These are phyloP conservation scores for Piromyces finnis DNA, from an alignment of 192 early-diverging fungal species.

Conservation along the genomic window DNA sequence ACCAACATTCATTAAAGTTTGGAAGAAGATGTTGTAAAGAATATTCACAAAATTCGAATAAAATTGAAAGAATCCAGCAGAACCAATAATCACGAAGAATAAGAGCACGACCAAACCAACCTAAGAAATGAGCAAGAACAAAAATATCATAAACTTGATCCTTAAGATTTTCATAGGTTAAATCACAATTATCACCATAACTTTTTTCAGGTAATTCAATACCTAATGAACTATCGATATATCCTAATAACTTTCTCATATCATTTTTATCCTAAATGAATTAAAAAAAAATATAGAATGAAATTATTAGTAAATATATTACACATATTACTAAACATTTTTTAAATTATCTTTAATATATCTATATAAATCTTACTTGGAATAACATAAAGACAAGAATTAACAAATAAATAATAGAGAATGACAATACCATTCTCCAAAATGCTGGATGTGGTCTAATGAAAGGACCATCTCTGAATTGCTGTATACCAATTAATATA, in stretches of 20 bases:
- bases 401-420: slow-evolving; percentile 77
- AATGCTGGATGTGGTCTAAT: slow-evolving; percentile 82
- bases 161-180: slow-evolving; percentile 56
- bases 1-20: slow-evolving; percentile 98
- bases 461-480: slow-evolving; percentile 88
- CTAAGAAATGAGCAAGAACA: slow-evolving; percentile 76
- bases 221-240: slow-evolving; percentile 65
- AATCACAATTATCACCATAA: slow-evolving; percentile 76
- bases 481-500: slow-evolving; percentile 65
- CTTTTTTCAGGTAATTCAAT: slow-evolving; percentile 71
- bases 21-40: slow-evolving; percentile 84
- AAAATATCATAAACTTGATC: slow-evolving; percentile 74
- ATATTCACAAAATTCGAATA: slow-evolving; percentile 94
- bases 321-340: no score
- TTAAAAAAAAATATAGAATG: not conserved
- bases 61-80: slow-evolving; percentile 87
- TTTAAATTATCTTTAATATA: no score
- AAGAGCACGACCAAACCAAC: slow-evolving; percentile 87
- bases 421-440: slow-evolving; percentile 72
- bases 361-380: slow-evolving; percentile 29
- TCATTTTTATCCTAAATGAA: slow-evolving; percentile 68
- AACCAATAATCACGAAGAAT: slow-evolving; percentile 86
- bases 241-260: slow-evolving; percentile 57
- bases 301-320: no score
- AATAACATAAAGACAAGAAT: slow-evolving; percentile 79